phyloP scores from a whole-genome alignment of 2,329 filamentous ascomycete genomes.

The Trichoderma atrobrunneum region DNA sequence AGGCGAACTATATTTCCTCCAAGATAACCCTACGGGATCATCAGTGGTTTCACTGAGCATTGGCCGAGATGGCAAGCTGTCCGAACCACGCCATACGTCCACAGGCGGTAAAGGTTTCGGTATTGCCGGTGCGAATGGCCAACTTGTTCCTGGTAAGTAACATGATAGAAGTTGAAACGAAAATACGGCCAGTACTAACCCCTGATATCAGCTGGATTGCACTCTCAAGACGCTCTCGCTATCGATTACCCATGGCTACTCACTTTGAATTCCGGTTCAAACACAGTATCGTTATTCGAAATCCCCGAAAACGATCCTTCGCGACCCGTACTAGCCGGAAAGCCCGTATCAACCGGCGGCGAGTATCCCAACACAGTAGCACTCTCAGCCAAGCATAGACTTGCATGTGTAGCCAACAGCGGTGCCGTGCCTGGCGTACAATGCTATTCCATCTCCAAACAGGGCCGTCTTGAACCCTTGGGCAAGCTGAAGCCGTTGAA shows the following conservation, averaged over 20 bases:
- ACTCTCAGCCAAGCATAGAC: not conserved
- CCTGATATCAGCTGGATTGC: not conserved
- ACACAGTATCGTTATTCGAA: not conserved
- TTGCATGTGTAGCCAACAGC: not conserved
- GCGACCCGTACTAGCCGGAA: not conserved
- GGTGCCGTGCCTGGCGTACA: not conserved
- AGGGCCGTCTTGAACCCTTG: not conserved
- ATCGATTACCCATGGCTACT: not conserved
- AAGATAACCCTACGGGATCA: not conserved
- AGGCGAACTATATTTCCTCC: not conserved
- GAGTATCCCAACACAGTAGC: not conserved
- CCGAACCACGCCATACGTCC: not conserved
- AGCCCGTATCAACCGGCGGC: not conserved
- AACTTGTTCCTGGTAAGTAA: not conserved
- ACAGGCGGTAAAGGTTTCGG: not conserved
- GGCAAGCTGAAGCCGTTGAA: not conserved
- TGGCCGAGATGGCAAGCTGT: not conserved
- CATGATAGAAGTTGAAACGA: not conserved
- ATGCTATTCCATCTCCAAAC: not conserved
- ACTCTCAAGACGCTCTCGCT: not conserved
- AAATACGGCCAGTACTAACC: not conserved
- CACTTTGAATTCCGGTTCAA: not conserved
- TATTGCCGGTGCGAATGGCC: not conserved
- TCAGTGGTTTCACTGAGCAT: not conserved
- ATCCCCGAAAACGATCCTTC: not conserved